A percentile compares a stretch with the other conserved stretches of the same genome.
These are phyloP conservation scores for Sarcodon aspratus DNA, from an alignment of 768 basidiomycete species.

Conservation along the genomic window DNA sequence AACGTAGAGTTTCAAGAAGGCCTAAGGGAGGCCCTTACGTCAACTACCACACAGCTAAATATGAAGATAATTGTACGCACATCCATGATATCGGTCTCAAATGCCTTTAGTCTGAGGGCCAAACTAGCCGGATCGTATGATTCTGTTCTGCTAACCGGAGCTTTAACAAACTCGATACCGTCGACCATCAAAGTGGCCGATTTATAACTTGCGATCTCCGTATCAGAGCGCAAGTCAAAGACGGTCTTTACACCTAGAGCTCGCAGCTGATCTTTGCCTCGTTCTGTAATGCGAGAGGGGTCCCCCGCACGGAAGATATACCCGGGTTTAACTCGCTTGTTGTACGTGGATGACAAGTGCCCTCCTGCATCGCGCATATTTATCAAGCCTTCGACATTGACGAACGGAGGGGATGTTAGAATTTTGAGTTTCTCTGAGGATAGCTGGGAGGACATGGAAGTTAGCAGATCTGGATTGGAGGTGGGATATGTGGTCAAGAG, in stretches of 20 bases:
- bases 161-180: constrained; percentile 20
- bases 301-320: constrained; percentile 30
- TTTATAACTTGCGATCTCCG: constrained; percentile 23
- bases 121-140: constrained; percentile 19
- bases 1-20: constrained; percentile 18
- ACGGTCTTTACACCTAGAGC: constrained; percentile 23
- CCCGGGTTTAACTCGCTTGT: constrained; percentile 15
- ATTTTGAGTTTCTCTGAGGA: too few species aligned
- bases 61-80: constrained; percentile 9
- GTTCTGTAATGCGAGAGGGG: constrained; percentile 20
- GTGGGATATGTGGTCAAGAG: too few species aligned
- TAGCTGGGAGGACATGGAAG: too few species aligned
- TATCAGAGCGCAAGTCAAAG: constrained; percentile 28
- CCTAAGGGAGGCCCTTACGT: constrained; percentile 10
- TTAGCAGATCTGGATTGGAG: too few species aligned
- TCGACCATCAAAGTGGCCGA: constrained; percentile 17
- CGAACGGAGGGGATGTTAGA: constrained; percentile 23
- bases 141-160: constrained; percentile 16
- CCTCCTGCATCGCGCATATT: constrained; percentile 14
- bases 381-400: constrained; percentile 25
- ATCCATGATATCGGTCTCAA: constrained; percentile 13
- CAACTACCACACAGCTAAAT: not conserved
- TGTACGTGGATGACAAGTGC: not conserved
- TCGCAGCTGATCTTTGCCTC: constrained; percentile 21
- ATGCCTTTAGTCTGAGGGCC: constrained; percentile 17